phyloP scores from a whole-genome alignment of 2,329 filamentous ascomycete species.

The Teratosphaeriaceae sp. region DNA sequence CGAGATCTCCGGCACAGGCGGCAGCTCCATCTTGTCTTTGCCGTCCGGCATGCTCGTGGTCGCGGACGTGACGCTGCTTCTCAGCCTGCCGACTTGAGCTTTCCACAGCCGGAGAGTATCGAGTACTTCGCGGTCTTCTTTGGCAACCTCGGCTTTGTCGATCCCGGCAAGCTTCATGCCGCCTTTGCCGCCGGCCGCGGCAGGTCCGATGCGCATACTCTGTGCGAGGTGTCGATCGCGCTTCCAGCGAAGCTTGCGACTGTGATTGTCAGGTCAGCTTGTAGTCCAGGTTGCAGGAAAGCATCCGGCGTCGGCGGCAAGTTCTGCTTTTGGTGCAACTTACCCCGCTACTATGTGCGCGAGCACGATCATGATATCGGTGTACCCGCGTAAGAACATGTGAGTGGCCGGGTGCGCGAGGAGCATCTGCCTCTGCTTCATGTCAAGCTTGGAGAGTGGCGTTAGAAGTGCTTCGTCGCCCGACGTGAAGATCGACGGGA shows the following conservation, averaged over 20 bases:
- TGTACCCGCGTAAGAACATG: constrained; percentile 57
- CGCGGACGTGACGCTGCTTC: constrained; percentile 63
- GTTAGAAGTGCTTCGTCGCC: constrained; percentile 60
- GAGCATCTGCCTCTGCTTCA: constrained; percentile 55
- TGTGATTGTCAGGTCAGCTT: background rate
- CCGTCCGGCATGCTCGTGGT: constrained; percentile 32
- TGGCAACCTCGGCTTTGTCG: constrained; percentile 72
- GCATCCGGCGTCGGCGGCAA: too few relatives aligned
- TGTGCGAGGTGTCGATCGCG: constrained; percentile 78
- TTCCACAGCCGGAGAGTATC: constrained; percentile 73
- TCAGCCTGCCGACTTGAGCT: constrained; percentile 65
- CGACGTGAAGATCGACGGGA: constrained; percentile 63
- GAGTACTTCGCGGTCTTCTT: constrained; percentile 77
- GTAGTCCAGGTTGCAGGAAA: too few relatives aligned
- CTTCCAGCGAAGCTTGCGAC: constrained; percentile 79
- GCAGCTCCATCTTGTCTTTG: constrained; percentile 17
- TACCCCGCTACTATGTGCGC: constrained; percentile 72
- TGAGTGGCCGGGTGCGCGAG: constrained; percentile 54
- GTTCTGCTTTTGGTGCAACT: too few relatives aligned
- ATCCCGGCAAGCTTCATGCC: constrained; percentile 89
- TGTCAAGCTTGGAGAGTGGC: constrained; percentile 44
- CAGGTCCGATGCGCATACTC: constrained; percentile 76
- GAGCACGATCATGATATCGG: constrained; percentile 59
- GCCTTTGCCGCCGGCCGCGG: constrained; percentile 59
- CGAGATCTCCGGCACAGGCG: constrained; percentile 60